Evolutionary conservation across 1,139 yeast species (phyloP).

Genomic region (Magnusiomyces tetraspermus): DNA sequence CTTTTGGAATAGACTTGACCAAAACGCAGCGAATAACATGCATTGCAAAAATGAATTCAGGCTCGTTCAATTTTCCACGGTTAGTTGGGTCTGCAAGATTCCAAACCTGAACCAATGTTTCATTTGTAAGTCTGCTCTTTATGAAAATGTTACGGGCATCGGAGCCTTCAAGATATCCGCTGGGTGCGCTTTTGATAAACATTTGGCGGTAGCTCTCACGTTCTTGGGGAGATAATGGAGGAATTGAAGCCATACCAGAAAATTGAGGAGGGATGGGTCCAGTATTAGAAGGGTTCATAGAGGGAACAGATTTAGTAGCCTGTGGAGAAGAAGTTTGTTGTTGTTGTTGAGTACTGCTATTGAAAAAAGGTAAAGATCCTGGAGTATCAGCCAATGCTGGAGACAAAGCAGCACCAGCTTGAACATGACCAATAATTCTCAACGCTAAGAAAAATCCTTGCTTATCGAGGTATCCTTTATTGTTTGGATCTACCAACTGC

Average conservation of each 20-base stretch:
- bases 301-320: conserved; percentile 16
- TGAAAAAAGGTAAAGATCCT: not conserved
- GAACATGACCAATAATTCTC: conserved; percentile 85
- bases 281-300: conserved; percentile 24
- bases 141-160: conserved; percentile 77
- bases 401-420: conserved; percentile 40
- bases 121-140: conserved; percentile 75
- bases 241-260: conserved; percentile 32
- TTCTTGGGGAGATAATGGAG: conserved; percentile 57
- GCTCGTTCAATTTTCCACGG: conserved; percentile 58
- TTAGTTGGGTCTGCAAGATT: conserved; percentile 68
- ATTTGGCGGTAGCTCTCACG: conserved; percentile 62
- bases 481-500: conserved; percentile 81
- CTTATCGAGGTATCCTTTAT: conserved; percentile 76
- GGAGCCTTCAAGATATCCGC: conserved; percentile 56
- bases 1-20: conserved; percentile 45
- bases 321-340: not conserved
- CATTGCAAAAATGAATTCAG: conserved; percentile 88
- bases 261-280: not conserved
- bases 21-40: conserved; percentile 78
- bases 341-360: not conserved
- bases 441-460: conserved; percentile 77
- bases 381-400: not conserved
- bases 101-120: conserved; percentile 81
- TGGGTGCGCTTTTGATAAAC: conserved; percentile 58